Base-by-base conservation (phyloP, 352 stramenopile genomes). In the Phytophthora hibernalis region DNA sequence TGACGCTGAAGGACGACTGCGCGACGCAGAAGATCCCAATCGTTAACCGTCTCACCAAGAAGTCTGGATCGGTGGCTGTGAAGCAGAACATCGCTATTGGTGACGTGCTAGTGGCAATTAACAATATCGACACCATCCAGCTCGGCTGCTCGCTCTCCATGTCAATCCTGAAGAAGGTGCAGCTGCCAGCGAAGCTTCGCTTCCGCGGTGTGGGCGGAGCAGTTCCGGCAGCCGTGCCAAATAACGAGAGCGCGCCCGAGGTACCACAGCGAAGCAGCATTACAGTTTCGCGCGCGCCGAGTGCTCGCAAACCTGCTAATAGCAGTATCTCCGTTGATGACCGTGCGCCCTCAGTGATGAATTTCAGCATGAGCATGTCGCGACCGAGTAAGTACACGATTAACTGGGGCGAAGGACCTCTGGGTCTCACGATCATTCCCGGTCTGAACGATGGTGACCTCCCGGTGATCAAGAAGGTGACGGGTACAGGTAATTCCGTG, bases 121-220 rank as follows among this genome's bases (percentile, higher is more conserved):
- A 96, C 77, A 96, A 96, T 67, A 96, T 96, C 24, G 87, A 96
- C 56, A 96, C 87, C 16, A 93, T 96, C 58, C 86, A 93, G 67
- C 74, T 96, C 28, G 87, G 87, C 26, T 96, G 87, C 56, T 93
- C 87, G 47, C 68, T 96, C 21, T 93, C 85, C 28, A 96, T 96
- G 87, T 96, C 87, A 24, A 93, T 96, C 53, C 61, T 96, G 20
- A 96, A 96, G 69, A 96, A 96, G 60, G 87, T 96, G 38, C 87
- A 96, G 43, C 56, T 96, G 21, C 87, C 87, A 2, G 87, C 87
- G 2, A 93, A 91, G 66, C 79, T 96, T 8, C 85, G 84, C 54
- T 96, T 96, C 68, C 87, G 87, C 15, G 87, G 87, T 68, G 85
- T 96, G 7, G 87, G 87, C 26, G 87, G 87, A 15, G 76, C 83